These are phyloP conservation scores for Sinapis alba DNA, from an alignment of 441 rosid genomes.

Conservation along the genomic window DNA sequence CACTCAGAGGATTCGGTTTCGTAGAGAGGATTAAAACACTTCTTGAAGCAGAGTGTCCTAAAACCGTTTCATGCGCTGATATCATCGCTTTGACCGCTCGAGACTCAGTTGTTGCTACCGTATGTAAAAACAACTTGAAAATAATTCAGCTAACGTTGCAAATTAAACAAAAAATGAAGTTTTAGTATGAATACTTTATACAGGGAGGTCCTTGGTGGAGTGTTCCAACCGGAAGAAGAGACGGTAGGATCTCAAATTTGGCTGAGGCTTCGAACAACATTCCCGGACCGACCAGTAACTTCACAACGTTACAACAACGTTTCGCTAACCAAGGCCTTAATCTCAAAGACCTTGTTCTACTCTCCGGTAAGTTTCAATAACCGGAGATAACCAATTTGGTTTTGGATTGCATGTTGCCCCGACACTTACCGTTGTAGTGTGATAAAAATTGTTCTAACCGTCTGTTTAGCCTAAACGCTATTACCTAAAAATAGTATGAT, in stretches of 20 bases:
- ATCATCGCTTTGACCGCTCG: conserved; percentile 62
- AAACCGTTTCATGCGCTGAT: conserved; percentile 80
- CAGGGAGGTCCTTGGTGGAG: conserved; percentile 86
- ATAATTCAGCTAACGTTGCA: neutral
- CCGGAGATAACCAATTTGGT: neutral
- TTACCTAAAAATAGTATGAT: neutral
- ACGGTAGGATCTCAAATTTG: conserved; percentile 59
- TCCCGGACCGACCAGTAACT: conserved; percentile 62
- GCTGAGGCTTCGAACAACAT: conserved; percentile 55
- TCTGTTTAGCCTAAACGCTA: neutral
- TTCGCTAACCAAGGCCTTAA: conserved; percentile 68
- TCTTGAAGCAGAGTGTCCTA: conserved; percentile 70
- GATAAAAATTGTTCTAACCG: neutral
- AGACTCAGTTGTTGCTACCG: conserved; percentile 68
- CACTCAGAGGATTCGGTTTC: conserved; percentile 71
- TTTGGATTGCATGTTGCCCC: neutral
- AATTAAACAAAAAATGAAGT: neutral
- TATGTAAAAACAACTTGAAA: conserved; percentile 35
- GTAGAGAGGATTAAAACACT: conserved; percentile 64
- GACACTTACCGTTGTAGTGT: no score
- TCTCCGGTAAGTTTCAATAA: conserved; percentile 49
- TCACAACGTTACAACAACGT: conserved; percentile 50
- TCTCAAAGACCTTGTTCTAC: conserved; percentile 63
- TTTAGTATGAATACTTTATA: neutral
- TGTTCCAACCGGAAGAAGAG: conserved; percentile 81